Base-by-base conservation (phyloP, 257 asterid species). In the Gentiana straminea region DNA sequence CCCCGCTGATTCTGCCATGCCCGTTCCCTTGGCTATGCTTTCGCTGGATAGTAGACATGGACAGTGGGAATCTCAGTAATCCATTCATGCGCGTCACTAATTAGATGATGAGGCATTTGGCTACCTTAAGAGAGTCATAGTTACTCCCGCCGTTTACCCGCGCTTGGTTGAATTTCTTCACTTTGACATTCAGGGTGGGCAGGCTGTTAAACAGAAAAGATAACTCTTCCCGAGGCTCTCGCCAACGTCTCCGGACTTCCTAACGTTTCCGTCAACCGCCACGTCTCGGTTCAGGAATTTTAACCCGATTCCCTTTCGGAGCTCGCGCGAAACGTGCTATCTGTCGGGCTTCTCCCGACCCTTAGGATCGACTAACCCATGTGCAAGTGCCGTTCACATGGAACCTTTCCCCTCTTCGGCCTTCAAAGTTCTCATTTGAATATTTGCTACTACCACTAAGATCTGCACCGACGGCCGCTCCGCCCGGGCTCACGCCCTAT, bases 161-260 rank as follows among this genome's bases (percentile, higher is more conserved):
- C 61, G 70, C 75, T 71, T 75, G 61, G 64, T 68, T 75, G 73
- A 71, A 75, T 75, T 71, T 75, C 68, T 68, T 75, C 73, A 71
- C 81, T 55, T 72, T 66, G 70, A 72, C 74, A 63, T 69, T 63
- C 65, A 49, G 52, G 76, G 81, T 72, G 81, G 81, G 79, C 68
- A 76, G 78, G 81, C 78, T 65, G 71, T 76, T 76, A 76, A 72
- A 66, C 69, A 76, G 76, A 76, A 72, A 72, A 72, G 74, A 76
- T 76, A 72, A 76, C 82, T 72, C 79, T 74, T 74, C 73, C 71
- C 71, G 76, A 74, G 79, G 77, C 73, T 70, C 77, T 69, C 77
- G 61, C 72, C 72, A 68, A 65, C 69, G 62, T 63, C 68, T 63
- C 68, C 61, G 47, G 44, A 61, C 58, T 51, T 51, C 58, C 57